A percentile compares a stretch with the other conserved stretches of the same genome.
Conservation (phyloP, 495 filamentous ascomycete genomes). For the Penicillium argentinense region DNA sequence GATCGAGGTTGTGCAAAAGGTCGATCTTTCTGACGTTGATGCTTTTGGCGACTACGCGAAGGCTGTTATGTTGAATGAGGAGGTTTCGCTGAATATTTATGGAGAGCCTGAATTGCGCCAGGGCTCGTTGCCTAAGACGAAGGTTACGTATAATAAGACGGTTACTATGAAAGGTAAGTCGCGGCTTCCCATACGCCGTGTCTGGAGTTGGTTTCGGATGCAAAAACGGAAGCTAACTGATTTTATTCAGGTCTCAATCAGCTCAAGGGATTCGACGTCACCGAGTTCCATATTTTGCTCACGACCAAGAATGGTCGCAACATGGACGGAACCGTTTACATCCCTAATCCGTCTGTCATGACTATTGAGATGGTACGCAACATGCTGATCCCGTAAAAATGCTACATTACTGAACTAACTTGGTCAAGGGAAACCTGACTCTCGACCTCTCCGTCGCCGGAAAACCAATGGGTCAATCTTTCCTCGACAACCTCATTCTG, state of each 20-base stretch:
- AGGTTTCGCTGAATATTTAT: conserved; percentile 57
- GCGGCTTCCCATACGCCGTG: too few species aligned
- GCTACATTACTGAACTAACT: conserved; percentile 2
- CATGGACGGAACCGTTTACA: conserved; percentile 60
- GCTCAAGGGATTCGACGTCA: conserved; percentile 59
- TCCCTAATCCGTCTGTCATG: conserved; percentile 71
- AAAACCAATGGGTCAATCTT: conserved; percentile 52
- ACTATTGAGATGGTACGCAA: conserved; percentile 58
- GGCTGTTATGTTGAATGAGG: conserved; percentile 54
- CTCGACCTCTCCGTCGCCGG: conserved; percentile 56
- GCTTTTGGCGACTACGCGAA: conserved; percentile 59
- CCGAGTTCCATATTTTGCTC: conserved; percentile 48
- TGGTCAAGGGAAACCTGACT: conserved; percentile 65
- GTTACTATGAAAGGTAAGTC: conserved; percentile 55
- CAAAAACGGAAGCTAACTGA: too few species aligned
- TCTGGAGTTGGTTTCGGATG: too few species aligned
- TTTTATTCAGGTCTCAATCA: conserved; percentile 52
- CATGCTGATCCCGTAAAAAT: not conserved
- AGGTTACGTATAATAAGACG: conserved; percentile 56
- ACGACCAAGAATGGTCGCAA: conserved; percentile 52
- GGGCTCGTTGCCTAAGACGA: conserved; percentile 46
- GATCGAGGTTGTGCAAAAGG: conserved; percentile 52
- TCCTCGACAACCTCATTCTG: conserved; percentile 57
- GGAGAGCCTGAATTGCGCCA: conserved; percentile 56
- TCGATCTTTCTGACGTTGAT: conserved; percentile 49